Evolutionary conservation across 1,284 basidiomycete species (phyloP), one percentile per base, ranked within the genome.

Genomic region (Cerrena zonata): DNA sequence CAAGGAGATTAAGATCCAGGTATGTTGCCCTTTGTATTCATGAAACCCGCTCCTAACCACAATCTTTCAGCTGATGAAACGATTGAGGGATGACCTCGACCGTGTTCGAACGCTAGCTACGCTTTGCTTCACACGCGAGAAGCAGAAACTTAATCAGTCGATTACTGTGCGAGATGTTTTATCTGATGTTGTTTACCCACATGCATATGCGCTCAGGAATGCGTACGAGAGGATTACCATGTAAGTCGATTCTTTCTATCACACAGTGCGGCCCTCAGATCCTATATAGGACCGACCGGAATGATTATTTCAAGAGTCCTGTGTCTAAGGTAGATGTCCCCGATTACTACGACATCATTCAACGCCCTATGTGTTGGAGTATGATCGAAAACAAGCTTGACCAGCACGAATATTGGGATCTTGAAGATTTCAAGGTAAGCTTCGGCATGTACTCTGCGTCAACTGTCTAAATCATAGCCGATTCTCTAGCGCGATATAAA

Each of bases 301-400:
- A 79, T 5, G 82, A 84, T 25, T 77, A 85, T 53, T 96, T 95
- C 69, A 79, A 83, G 54, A 78, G 85, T 53, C 91, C 91, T 0
- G 92, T 96, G n/a, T 87, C 80, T 24, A 79, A 74, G 49, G 66
- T 66, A 0, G 85, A 91, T 37, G 92, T 93, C 0, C 94, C 94
- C 0, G 94, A 98, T 64, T 99, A 99, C 66, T 90, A 86, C 62
- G 87, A 93, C 47, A 73, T 96, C 46, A 78, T 99, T 65, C 80
- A 87, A 61, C 73, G 78, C 10, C 95, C 95, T 0, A 97, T 97
- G 90, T 85, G 86, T 57, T 98, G 94, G 91, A 72, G 75, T 18
- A 75, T 72, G 38, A 96, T 99, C 54, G 84, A 89, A 25, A 69
- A 71, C 12, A 94, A 90, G 66, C 67, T 99, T 25, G 85, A 92